These are phyloP conservation scores for Nothophaeocryptopus gaeumannii DNA, from an alignment of 2,329 filamentous ascomycete species.

Conservation along the genomic window DNA sequence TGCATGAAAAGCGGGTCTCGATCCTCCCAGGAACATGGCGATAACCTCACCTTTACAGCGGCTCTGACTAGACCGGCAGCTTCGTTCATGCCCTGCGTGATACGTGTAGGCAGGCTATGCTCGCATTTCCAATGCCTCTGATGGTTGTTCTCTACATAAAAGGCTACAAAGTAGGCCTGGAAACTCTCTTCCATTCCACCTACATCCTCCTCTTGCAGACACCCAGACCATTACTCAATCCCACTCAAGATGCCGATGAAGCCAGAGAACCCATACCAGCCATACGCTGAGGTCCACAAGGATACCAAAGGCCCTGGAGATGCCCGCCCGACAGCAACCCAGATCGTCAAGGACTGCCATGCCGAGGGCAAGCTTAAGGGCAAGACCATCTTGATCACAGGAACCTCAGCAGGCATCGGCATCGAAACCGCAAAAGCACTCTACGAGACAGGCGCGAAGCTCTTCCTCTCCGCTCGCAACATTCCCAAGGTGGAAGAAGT, in stretches of 20 bases:
- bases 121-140: no score
- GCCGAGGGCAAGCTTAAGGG: slow-evolving; percentile 36
- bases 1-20: not conserved
- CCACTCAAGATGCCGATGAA: slow-evolving; percentile 22
- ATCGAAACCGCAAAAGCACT: slow-evolving; percentile 47
- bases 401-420: slow-evolving; percentile 47
- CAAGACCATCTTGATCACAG: slow-evolving; percentile 45
- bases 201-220: no score
- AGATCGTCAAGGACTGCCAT: slow-evolving; percentile 28
- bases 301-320: slow-evolving; percentile 25
- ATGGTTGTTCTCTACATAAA: no score
- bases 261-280: slow-evolving; percentile 26
- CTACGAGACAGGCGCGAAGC: slow-evolving; percentile 44
- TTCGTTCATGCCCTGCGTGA: not conserved
- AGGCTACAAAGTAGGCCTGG: no score
- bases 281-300: slow-evolving; percentile 26
- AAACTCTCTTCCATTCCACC: no score
- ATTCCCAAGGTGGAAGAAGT: slow-evolving; percentile 39
- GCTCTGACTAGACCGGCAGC: not conserved
- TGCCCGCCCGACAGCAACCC: slow-evolving; percentile 30
- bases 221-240: not conserved
- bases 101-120: not conserved
- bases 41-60: no score
- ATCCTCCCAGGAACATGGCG: no score
- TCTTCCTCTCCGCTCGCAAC: slow-evolving; percentile 47